phyloP scores from a whole-genome alignment of 2,329 filamentous ascomycete genomes.

The Cercospora canescens region DNA sequence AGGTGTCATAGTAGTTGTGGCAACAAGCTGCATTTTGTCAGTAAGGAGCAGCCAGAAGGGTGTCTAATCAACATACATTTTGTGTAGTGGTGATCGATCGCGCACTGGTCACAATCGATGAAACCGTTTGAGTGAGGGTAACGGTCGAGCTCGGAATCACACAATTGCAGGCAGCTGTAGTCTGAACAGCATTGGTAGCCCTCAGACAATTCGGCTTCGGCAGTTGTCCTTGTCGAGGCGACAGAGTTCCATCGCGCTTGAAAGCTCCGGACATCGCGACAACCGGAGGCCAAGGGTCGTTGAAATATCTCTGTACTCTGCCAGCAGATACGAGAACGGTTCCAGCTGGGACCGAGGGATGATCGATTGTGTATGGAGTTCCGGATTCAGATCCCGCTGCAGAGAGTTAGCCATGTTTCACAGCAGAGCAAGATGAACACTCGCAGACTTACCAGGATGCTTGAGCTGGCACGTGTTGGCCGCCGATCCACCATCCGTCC shows the following conservation, averaged over 20 bases:
- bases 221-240: background rate
- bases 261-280: too few species aligned
- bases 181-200: background rate
- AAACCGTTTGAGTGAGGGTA: background rate
- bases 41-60: too few species aligned
- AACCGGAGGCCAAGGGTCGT: background rate
- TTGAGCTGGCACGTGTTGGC: background rate
- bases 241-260: background rate
- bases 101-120: background rate
- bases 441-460: background rate
- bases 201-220: background rate
- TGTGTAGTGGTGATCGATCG: background rate
- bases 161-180: background rate
- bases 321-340: background rate
- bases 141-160: background rate
- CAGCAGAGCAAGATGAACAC: background rate
- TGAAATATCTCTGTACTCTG: background rate
- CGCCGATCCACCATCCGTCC: background rate
- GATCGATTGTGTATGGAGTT: accelerated
- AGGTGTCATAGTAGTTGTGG: background rate
- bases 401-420: background rate
- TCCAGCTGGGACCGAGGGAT: background rate
- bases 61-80: background rate
- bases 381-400: background rate
- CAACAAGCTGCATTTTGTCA: too few species aligned